Evolutionary conservation across 2,329 filamentous ascomycete species (phyloP), one percentile per base, ranked within the genome.

Genomic region (Cordyceps fumosorosea): DNA sequence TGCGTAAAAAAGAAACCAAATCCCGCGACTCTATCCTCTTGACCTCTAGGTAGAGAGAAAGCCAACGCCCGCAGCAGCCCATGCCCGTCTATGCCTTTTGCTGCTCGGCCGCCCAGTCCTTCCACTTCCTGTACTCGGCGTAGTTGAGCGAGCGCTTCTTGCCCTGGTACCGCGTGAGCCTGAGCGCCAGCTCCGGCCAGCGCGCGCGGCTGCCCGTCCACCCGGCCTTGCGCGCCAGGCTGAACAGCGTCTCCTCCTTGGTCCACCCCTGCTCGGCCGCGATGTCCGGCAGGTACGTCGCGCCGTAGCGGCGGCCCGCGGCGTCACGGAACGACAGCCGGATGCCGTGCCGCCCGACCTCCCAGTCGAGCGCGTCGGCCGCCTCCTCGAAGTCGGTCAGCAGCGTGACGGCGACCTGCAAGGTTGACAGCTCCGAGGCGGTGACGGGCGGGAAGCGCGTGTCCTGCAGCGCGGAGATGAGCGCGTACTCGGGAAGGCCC

Each of bases 281-380:
- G 6, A 99, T 92, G 72, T 97, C 91, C 0, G 95, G 95, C 16
- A 99, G 82, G 71, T 98, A 99, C 0, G 95, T 97, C 0, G 91
- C 84, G 18, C 92, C 90, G 71, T 91, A 91, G 53, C 89, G 84
- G 56, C 86, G 82, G 18, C 86, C 86, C 66, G 86, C 82, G 67
- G 86, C 82, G 67, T 91, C 81, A n/a, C 81, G 80, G 76, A 99
- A 98, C 56, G 85, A 88, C 67, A 99, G 92, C 50, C 92, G 86
- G 55, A 98, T 80, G 3, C 95, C 95, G 74, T 99, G 95, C 2
- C 80, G 84, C 65, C 93, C 95, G 20, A 99, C 76, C 29, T 84
- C 83, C 95, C 95, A 99, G 75, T 96, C 91, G 75, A 93, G 80
- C 1, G 89, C 78, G 68, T 90, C 84, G 40, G 80, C 79, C 65